Evolutionary conservation across 345 rosid genomes (phyloP), one percentile per base, ranked within the genome.

Genomic region (Citrus cavaleriei): DNA sequence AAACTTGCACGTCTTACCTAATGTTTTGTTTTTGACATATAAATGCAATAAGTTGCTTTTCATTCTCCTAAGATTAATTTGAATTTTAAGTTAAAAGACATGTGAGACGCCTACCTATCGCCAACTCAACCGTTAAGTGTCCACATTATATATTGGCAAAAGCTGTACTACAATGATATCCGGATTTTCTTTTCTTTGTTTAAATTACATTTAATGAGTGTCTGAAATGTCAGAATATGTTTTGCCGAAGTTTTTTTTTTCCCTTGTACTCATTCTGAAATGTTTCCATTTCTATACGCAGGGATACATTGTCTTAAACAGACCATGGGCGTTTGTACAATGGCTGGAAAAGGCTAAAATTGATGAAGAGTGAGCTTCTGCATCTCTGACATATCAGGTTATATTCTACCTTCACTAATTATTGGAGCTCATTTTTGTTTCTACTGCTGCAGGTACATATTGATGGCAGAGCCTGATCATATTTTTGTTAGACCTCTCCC

Each of bases 311-410:
- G 99, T 96, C 79, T 87, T 96, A 76, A 94, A 96, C 81, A 91
- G 99, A 83, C 99, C 99, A 28, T 96, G 99, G 97, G 99, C 99
- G 4, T 96, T 96, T 73, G 98, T 91, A 74, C 99, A 94, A 68
- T 94, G 98, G 98, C 90, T 96, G 84, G 94, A 91, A 80, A 96
- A 90, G 81, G 93, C 98, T 72, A 88, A 89, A 63, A 94, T 96
- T 40, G 87, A 89, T 81, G 98, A 94, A 89, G 97, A 96, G 99
- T 96, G 89, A 89, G 97, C 74, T 58, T 70, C 59, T 65, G 55
- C 68, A 54, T 69, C 10, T 72, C 68, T 70, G 37, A 30, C 40
- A 42, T 68, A 66, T 34, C 78, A 24, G 13, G 27, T 74, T 71
- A 40, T 25, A 63, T 21, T 34, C 18, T 61, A 7, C 37, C 28